Conservation (phyloP, 352 stramenopile genomes). For the Phytophthora palmivora region DNA sequence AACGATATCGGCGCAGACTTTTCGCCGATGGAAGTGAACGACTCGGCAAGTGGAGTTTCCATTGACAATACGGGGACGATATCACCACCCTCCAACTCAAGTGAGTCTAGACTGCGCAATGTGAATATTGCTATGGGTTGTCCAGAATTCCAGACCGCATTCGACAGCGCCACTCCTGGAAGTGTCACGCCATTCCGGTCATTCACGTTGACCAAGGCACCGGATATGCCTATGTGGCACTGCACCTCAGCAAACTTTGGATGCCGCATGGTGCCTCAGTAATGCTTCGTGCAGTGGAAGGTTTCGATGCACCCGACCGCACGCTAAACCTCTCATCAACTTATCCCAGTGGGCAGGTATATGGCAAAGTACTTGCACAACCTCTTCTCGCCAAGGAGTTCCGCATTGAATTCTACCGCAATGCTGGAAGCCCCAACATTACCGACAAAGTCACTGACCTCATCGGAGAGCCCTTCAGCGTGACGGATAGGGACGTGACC, state of each 20-base stretch:
- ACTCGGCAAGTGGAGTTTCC: slow-evolving; percentile 3
- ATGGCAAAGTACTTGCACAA: slow-evolving; percentile 38
- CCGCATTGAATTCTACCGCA: slow-evolving; percentile 62
- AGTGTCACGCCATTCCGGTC: slow-evolving; percentile 44
- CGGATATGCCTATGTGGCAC: slow-evolving; percentile 57
- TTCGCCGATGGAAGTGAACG: slow-evolving; percentile 12
- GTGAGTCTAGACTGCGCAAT: slow-evolving; percentile 18
- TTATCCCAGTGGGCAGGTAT: slow-evolving; percentile 39
- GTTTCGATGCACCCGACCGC: slow-evolving; percentile 40
- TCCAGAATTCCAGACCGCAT: slow-evolving; percentile 56
- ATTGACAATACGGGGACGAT: slow-evolving; percentile 25
- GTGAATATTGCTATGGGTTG: slow-evolving; percentile 53
- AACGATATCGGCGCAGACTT: slow-evolving; percentile 12
- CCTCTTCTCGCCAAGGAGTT: slow-evolving; percentile 60
- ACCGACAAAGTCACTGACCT: neutral
- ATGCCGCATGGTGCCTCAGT: slow-evolving; percentile 50
- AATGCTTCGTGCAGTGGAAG: slow-evolving; percentile 57
- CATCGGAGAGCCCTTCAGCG: slow-evolving; percentile 22
- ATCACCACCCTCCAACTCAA: slow-evolving; percentile 14
- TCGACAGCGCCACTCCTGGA: slow-evolving; percentile 45
- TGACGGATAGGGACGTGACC: slow-evolving; percentile 25
- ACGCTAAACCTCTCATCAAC: slow-evolving; percentile 48
- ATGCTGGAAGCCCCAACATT: slow-evolving; percentile 23
- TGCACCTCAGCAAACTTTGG: slow-evolving; percentile 59
- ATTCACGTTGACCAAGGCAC: slow-evolving; percentile 60